phyloP scores from a whole-genome alignment of 371 early-diverging fungal genomes.

The Mucor sp. region DNA sequence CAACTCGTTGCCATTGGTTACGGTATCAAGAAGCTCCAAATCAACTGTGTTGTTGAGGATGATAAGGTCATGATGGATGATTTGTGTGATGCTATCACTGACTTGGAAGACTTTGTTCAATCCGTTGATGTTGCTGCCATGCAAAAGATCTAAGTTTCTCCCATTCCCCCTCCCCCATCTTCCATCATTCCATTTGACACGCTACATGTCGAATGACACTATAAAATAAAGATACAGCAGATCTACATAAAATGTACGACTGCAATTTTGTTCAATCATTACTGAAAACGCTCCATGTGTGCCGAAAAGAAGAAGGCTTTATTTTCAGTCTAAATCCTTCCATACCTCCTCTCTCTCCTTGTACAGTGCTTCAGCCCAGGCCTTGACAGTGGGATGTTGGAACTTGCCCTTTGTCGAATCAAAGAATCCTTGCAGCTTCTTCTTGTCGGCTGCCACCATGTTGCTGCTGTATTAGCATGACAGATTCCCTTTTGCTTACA shows the following conservation, averaged over 20 bases:
- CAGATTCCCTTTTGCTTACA: neutral
- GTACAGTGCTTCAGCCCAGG: conserved; percentile 85
- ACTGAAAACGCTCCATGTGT: neutral
- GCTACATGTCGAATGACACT: neutral
- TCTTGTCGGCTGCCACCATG: conserved; percentile 57
- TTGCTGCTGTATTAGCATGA: neutral
- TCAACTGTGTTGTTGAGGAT: conserved; percentile 93
- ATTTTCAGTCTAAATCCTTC: conserved; percentile 2
- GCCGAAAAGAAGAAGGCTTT: neutral
- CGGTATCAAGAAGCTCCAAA: conserved; percentile 89
- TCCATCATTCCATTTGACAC: neutral
- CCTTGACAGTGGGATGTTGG: conserved; percentile 75
- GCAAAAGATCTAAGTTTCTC: conserved; percentile 87
- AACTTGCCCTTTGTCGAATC: conserved; percentile 79
- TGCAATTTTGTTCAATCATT: conserved; percentile 2
- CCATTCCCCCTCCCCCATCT: neutral
- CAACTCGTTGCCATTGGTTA: conserved; percentile 84
- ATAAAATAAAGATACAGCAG: neutral
- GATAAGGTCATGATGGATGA: conserved; percentile 80
- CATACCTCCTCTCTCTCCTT: conserved; percentile 54
- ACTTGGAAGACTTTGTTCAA: conserved; percentile 88
- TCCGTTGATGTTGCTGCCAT: conserved; percentile 92
- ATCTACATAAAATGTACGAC: neutral
- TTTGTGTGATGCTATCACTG: conserved; percentile 77
- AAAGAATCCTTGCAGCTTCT: conserved; percentile 77